Conservation (phyloP, 176 grass and related monocot species). For the Paspalum vaginatum region DNA sequence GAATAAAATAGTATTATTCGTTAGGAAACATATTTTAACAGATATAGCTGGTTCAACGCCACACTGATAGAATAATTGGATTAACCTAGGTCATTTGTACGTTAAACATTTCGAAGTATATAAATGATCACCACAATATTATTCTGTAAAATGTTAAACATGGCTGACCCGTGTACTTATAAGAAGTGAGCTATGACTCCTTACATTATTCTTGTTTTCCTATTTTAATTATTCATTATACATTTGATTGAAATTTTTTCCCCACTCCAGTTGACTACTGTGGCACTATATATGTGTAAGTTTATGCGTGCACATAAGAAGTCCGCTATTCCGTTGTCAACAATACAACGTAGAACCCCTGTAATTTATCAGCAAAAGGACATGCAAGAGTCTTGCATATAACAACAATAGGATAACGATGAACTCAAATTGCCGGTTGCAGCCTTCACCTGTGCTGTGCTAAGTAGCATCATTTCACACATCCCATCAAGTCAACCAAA, state of each 20-base stretch:
- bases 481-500: conserved; percentile 40
- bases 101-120: neutral
- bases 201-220: neutral
- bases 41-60: too few species aligned
- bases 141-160: neutral
- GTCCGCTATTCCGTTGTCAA: too few species aligned
- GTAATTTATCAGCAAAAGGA: too few species aligned
- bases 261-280: neutral
- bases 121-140: neutral
- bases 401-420: conserved; percentile 34
- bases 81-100: neutral
- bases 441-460: conserved; percentile 27
- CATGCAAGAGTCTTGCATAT: too few species aligned
- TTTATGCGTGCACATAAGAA: too few species aligned
- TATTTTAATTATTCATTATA: neutral
- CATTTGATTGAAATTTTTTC: neutral
- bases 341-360: too few species aligned
- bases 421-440: conserved; percentile 24
- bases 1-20: neutral
- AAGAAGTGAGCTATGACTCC: neutral
- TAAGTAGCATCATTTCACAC: conserved; percentile 38
- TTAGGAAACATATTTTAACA: neutral
- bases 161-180: neutral
- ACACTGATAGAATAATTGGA: too few species aligned
- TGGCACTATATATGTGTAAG: too few species aligned